These are phyloP conservation scores for Marasmius oreades DNA, from an alignment of 1,284 basidiomycete genomes.

Conservation along the genomic window DNA sequence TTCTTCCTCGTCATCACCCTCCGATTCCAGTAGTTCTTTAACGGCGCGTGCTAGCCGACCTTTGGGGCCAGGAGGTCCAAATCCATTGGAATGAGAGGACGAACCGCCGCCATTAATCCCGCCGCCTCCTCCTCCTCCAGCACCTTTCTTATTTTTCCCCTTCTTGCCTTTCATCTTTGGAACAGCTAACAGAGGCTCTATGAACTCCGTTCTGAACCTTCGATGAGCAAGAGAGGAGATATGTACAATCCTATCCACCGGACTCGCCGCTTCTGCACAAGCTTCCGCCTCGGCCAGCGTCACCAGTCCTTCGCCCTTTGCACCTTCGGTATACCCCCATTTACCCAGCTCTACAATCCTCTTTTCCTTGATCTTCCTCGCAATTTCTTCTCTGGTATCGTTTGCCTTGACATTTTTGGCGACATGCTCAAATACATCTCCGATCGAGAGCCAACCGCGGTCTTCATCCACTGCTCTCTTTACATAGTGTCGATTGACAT, in stretches of 20 bases:
- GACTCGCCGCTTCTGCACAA: slow-evolving; percentile 68
- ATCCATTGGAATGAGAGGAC: slow-evolving; percentile 13
- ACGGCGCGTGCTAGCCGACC: slow-evolving; percentile 64
- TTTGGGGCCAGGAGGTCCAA: slow-evolving; percentile 46
- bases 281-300: slow-evolving; percentile 49
- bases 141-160: slow-evolving; percentile 38
- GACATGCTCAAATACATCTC: slow-evolving; percentile 62
- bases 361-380: slow-evolving; percentile 54
- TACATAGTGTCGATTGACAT: slow-evolving; percentile 76
- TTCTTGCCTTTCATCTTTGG: slow-evolving; percentile 58
- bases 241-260: slow-evolving; percentile 60
- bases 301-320: slow-evolving; percentile 38
- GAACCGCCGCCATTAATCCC: background rate
- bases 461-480: slow-evolving; percentile 74
- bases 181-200: slow-evolving; percentile 64
- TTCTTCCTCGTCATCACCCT: slow-evolving; percentile 45
- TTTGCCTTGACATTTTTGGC: slow-evolving; percentile 48
- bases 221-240: slow-evolving; percentile 61
- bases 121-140: slow-evolving; percentile 15
- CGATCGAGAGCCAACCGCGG: slow-evolving; percentile 67
- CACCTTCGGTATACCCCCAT: slow-evolving; percentile 63
- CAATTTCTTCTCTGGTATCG: slow-evolving; percentile 54
- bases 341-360: slow-evolving; percentile 57
- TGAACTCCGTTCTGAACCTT: slow-evolving; percentile 64
- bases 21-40: slow-evolving; percentile 57